Conservation (phyloP, 2,329 filamentous ascomycete genomes). For the Pyrenophora teres region DNA sequence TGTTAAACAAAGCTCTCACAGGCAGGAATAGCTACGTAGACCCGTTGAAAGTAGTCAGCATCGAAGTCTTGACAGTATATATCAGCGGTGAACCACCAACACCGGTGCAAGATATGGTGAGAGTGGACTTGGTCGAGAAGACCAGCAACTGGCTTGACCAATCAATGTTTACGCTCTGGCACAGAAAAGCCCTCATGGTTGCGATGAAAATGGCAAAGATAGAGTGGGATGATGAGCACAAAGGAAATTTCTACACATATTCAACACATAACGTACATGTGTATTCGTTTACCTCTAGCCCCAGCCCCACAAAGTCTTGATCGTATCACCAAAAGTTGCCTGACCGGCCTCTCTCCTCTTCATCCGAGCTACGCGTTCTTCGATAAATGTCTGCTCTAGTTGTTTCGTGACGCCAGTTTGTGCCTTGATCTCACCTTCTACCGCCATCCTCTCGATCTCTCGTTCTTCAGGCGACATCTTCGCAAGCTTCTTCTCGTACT, state of each 20-base stretch:
- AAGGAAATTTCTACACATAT: conserved; percentile 12
- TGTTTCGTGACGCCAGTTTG: conserved; percentile 38
- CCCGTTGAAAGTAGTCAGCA: no score
- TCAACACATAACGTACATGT: conserved; percentile 4
- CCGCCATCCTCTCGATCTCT: conserved; percentile 42
- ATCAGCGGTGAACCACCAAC: no score
- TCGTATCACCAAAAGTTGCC: conserved; percentile 45
- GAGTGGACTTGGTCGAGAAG: not conserved
- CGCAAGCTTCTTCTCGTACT: conserved; percentile 42
- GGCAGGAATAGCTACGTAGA: no score
- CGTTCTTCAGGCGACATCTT: conserved; percentile 36
- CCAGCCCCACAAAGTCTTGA: conserved; percentile 47
- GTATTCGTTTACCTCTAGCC: conserved; percentile 22
- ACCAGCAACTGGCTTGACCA: no score
- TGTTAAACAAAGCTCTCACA: no score
- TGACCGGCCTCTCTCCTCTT: conserved; percentile 44
- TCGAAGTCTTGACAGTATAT: no score
- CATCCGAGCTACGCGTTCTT: conserved; percentile 43
- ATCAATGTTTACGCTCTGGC: no score
- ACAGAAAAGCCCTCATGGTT: no score
- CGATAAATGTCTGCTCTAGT: conserved; percentile 40
- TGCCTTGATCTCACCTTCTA: conserved; percentile 43
- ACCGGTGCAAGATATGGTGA: no score
- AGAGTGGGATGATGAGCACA: not conserved
- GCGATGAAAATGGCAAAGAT: not conserved